phyloP scores from a whole-genome alignment of 2,329 filamentous ascomycete genomes.

The Alternaria burnsii region DNA sequence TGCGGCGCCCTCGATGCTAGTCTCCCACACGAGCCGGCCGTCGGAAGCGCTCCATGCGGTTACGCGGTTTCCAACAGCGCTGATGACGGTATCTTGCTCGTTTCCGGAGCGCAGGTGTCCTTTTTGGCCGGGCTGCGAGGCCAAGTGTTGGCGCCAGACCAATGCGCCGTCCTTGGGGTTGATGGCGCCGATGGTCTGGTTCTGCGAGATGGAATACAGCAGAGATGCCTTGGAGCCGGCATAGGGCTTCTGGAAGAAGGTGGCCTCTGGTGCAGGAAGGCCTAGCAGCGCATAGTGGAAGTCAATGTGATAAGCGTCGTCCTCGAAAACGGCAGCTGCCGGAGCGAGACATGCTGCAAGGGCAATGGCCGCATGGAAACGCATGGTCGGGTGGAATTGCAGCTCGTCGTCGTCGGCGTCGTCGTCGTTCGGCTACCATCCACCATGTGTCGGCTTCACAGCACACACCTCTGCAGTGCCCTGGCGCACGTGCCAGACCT shows the following conservation, averaged over 20 bases:
- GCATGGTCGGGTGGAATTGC: conserved; percentile 43
- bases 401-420: conserved; percentile 12
- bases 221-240: conserved; percentile 84
- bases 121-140: conserved; percentile 50
- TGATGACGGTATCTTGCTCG: conserved; percentile 78
- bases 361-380: conserved; percentile 46
- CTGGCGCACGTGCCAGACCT: conserved; percentile 4
- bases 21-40: conserved; percentile 80
- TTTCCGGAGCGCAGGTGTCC: conserved; percentile 74
- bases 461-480: not conserved
- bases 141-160: conserved; percentile 83
- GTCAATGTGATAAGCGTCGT: conserved; percentile 91
- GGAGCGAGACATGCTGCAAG: conserved; percentile 57
- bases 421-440: conserved; percentile 3
- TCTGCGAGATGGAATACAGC: conserved; percentile 88
- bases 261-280: conserved; percentile 79
- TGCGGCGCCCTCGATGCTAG: conserved; percentile 63
- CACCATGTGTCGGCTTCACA: not conserved
- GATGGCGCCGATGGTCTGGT: conserved; percentile 83
- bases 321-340: conserved; percentile 77
- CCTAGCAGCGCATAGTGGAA: conserved; percentile 93
- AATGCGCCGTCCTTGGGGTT: conserved; percentile 86
- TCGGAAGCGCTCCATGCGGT: conserved; percentile 84
- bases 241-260: conserved; percentile 92
- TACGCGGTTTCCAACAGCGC: conserved; percentile 74